Percentiles rank a stretch among this genome's conserved stretches.
Conservation (phyloP, 1,284 basidiomycete species). For the Ustilago esculenta region DNA sequence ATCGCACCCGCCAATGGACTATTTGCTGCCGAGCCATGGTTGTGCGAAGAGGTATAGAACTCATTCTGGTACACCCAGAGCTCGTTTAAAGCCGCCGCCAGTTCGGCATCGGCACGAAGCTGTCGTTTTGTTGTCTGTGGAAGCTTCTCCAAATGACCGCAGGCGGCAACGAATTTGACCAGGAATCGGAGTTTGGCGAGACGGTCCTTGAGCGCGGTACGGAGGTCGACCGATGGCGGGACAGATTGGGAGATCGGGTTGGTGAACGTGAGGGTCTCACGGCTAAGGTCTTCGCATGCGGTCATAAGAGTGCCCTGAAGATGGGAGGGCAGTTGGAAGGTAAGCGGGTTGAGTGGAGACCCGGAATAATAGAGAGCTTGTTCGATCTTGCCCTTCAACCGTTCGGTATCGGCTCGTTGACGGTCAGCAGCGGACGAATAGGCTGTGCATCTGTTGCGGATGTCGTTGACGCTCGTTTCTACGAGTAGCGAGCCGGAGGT, state of each 20-base stretch:
- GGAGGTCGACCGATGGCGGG: constrained; percentile 73
- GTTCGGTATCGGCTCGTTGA: constrained; percentile 61
- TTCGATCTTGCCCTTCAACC: constrained; percentile 84
- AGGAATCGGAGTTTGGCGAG: constrained; percentile 81
- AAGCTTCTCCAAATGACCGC: constrained; percentile 72
- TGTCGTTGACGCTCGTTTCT: constrained; percentile 41
- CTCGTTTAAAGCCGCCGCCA: constrained; percentile 81
- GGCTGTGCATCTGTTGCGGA: constrained; percentile 30
- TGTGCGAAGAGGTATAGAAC: constrained; percentile 22
- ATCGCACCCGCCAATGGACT: constrained; percentile 70
- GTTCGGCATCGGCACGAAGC: constrained; percentile 86
- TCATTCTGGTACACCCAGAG: constrained; percentile 86
- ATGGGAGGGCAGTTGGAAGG: constrained; percentile 82
- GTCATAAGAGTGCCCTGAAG: constrained; percentile 78
- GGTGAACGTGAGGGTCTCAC: constrained; percentile 67
- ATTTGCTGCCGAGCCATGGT: constrained; percentile 10
- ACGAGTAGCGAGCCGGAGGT: constrained; percentile 56
- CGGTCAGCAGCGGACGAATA: constrained; percentile 25
- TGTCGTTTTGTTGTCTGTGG: constrained; percentile 80
- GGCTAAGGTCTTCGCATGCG: constrained; percentile 76
- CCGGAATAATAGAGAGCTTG: constrained; percentile 86
- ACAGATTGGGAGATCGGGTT: constrained; percentile 35
- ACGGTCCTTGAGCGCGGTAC: constrained; percentile 79
- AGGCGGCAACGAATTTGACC: constrained; percentile 77
- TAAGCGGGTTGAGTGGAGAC: constrained; percentile 79